Evolutionary conservation across 768 basidiomycete species (phyloP).

Genomic region (Favolaschia claudopus): DNA sequence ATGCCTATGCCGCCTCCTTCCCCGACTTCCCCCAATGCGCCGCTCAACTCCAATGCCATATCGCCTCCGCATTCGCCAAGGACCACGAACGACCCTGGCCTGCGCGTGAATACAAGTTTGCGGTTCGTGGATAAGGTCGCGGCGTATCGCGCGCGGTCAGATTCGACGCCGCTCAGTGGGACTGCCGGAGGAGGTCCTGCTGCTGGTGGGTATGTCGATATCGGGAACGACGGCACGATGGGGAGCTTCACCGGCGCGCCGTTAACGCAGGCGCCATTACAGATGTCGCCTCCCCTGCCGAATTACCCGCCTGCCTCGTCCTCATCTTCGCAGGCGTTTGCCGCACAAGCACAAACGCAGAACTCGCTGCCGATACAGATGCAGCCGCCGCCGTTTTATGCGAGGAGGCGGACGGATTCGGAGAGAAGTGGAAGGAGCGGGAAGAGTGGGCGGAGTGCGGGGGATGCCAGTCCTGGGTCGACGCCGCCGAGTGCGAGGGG

Average conservation of each 20-base stretch:
- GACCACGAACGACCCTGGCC: constrained; percentile 26
- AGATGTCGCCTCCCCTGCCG: neutral
- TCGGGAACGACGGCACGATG: neutral
- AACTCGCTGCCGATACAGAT: neutral
- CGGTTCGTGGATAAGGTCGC: constrained; percentile 69
- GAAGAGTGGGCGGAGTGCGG: constrained; percentile 7
- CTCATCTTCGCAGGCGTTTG: no score
- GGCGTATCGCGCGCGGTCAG: constrained; percentile 59
- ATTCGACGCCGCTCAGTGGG: constrained; percentile 35
- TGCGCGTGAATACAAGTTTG: constrained; percentile 48
- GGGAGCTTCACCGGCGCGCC: constrained; percentile 7
- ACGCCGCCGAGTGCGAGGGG: constrained; percentile 18
- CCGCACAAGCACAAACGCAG: neutral
- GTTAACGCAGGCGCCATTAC: neutral
- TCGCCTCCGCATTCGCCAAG: no score
- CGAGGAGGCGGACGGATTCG: constrained; percentile 21
- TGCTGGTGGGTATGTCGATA: neutral
- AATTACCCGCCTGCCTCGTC: no score
- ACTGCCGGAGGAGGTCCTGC: constrained; percentile 37
- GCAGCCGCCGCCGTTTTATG: constrained; percentile 20
- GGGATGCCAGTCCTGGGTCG: constrained; percentile 15
- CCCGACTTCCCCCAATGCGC: no score
- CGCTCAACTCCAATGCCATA: no score
- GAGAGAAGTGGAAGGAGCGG: constrained; percentile 18
- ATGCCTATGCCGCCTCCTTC: neutral